phyloP scores from a whole-genome alignment of 148 eudicot genomes.

The Rhododendron kiyosumense region DNA sequence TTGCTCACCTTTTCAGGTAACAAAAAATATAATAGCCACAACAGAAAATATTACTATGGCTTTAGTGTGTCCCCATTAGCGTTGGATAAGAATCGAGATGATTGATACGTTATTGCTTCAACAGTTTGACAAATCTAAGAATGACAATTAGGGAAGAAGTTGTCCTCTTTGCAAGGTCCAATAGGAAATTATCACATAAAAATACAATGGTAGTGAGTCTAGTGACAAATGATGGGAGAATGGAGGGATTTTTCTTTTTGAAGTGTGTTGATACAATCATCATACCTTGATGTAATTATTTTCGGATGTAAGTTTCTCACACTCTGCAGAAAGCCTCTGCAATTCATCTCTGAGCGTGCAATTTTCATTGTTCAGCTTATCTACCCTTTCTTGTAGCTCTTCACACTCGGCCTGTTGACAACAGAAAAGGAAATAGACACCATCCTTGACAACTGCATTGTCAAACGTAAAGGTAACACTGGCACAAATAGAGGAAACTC shows the following conservation, averaged over 20 bases:
- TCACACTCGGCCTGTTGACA: constrained; percentile 76
- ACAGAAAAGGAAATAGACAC: background rate
- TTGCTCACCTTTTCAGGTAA: background rate
- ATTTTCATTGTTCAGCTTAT: constrained; percentile 55
- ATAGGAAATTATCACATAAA: background rate
- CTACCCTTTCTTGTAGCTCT: constrained; percentile 74
- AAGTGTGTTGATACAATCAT: constrained; percentile 1
- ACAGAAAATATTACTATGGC: background rate
- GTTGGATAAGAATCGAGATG: background rate
- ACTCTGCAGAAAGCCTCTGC: constrained; percentile 60
- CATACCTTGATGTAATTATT: constrained; percentile 66
- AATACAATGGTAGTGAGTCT: background rate
- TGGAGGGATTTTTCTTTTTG: background rate
- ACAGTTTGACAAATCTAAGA: background rate
- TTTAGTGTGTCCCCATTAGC: background rate
- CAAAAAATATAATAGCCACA: background rate
- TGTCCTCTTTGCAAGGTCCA: background rate
- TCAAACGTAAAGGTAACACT: background rate
- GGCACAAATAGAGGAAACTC: background rate
- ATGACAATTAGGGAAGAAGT: background rate
- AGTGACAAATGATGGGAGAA: background rate
- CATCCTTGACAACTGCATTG: background rate
- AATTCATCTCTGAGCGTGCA: constrained; percentile 61
- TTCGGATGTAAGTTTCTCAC: constrained; percentile 68
- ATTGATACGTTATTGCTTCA: background rate